Base-by-base conservation (phyloP, 2,329 filamentous ascomycete species). In the Acrodontium crateriforme region DNA sequence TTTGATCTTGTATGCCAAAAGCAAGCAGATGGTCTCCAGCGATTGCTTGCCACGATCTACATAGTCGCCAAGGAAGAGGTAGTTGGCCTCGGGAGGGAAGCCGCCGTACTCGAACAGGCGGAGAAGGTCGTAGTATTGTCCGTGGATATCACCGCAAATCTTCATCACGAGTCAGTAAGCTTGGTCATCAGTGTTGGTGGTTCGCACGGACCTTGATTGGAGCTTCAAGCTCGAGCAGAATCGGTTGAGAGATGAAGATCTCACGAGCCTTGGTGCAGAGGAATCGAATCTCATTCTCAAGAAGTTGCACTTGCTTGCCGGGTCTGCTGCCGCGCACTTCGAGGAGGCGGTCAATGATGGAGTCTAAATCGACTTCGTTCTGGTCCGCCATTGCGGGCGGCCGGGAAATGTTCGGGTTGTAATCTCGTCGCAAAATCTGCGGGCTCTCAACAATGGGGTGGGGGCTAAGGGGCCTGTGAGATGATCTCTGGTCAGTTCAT, bases 141-240 rank as follows among this genome's bases (percentile, higher is more conserved):
- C 89, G 60, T 95, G 89, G 47, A 98, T 95, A 63, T 95, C 89
- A 62, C 89, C 89, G 60, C 87, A 95, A 54, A 98, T 98, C 89
- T 98, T 52, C 11, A 7, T 8, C n/a, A n/a, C n/a, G n/a, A n/a
- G n/a, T n/a, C n/a, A n/a, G n/a, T n/a, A n/a, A n/a, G n/a, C n/a
- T n/a, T n/a, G n/a, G n/a, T n/a, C 24, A 27, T 23, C 16, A 12
- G 18, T n/a, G n/a, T 19, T 16, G 5, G 15, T 11, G 13, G 10
- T 3, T 4, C 13, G 10, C 18, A 34, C 67, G 49, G 69, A 93
- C 87, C 84, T 98, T 98, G 63, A 98, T 95, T 38, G 89, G 89
- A 53, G 89, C 89, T 62, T 95, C 89, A 27, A 98, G 73, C 67
- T 98, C 89, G 44, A 98, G 74, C 45, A 98, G 68, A 52, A 95